phyloP scores from a whole-genome alignment of 371 early-diverging fungal genomes.

The Nematocida sp. region DNA sequence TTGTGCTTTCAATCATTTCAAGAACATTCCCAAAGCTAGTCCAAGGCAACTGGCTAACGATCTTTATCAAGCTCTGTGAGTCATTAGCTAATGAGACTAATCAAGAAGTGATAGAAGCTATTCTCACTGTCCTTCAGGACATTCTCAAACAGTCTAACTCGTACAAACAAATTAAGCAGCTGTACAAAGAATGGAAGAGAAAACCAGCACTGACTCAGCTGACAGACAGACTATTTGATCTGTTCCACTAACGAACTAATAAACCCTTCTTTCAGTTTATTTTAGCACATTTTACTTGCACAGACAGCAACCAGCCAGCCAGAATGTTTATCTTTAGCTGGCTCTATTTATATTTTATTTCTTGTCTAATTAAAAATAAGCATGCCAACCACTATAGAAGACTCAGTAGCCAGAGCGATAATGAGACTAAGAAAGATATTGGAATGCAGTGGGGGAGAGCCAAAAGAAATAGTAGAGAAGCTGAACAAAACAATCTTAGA shows the following conservation, averaged over 20 bases:
- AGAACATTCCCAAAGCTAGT: neutral
- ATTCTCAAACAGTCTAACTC: neutral
- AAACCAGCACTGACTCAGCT: slow-evolving; percentile 3
- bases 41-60: slow-evolving; percentile 34
- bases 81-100: slow-evolving; percentile 21
- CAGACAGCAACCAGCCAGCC: too few species aligned
- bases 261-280: too few species aligned
- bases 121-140: slow-evolving; percentile 1
- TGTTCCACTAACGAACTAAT: too few species aligned
- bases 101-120: neutral
- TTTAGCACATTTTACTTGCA: too few species aligned
- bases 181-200: slow-evolving; percentile 22
- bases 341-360: neutral
- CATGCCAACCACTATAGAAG: slow-evolving; percentile 15
- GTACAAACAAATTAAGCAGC: slow-evolving; percentile 4
- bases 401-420: slow-evolving; percentile 28
- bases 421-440: slow-evolving; percentile 1
- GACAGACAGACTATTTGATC: neutral
- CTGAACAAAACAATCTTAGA: slow-evolving; percentile 3
- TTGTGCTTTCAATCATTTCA: slow-evolving; percentile 10
- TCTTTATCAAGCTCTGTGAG: slow-evolving; percentile 25
- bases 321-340: too few species aligned
- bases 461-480: slow-evolving; percentile 16
- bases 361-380: neutral
- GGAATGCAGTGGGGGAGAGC: slow-evolving; percentile 21